These are phyloP conservation scores for Arctium lappa DNA, from an alignment of 129 eudicot species.

Conservation along the genomic window DNA sequence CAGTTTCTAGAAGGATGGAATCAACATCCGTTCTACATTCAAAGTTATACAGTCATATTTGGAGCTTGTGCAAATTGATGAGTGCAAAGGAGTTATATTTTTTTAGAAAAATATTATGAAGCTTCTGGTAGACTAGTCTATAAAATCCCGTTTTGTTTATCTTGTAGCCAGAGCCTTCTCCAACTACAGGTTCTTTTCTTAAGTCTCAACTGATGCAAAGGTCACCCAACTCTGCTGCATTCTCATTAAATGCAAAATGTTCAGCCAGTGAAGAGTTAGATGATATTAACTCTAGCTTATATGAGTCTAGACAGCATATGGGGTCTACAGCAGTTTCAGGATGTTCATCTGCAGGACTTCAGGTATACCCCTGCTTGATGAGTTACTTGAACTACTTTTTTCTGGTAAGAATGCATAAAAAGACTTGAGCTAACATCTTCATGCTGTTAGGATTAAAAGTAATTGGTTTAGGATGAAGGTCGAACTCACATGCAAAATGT, in stretches of 20 bases:
- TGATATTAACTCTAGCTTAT: constrained; percentile 35
- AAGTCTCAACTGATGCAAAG: constrained; percentile 53
- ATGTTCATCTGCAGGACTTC: constrained; percentile 30
- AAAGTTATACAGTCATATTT: background rate
- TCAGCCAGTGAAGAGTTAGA: constrained; percentile 22
- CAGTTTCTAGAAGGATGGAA: constrained; percentile 14
- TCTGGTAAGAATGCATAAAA: background rate
- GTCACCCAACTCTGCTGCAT: constrained; percentile 29
- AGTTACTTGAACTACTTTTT: background rate
- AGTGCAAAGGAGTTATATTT: background rate
- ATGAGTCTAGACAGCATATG: constrained; percentile 55
- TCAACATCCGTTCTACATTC: constrained; percentile 6
- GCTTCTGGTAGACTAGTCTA: constrained; percentile 13
- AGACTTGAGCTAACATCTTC: background rate
- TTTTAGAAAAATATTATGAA: background rate
- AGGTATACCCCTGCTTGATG: constrained; percentile 32
- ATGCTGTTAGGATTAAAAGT: background rate
- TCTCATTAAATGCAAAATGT: constrained; percentile 27
- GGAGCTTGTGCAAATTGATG: background rate
- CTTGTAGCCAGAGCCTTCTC: constrained; percentile 74
- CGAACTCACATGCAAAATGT: background rate
- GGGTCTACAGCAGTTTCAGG: constrained; percentile 43
- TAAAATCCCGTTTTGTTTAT: constrained; percentile 1
- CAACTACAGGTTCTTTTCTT: constrained; percentile 73
- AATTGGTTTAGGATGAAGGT: background rate